These are phyloP conservation scores for Rhizopogon roseolus DNA, from an alignment of 768 basidiomycete species.

Conservation along the genomic window DNA sequence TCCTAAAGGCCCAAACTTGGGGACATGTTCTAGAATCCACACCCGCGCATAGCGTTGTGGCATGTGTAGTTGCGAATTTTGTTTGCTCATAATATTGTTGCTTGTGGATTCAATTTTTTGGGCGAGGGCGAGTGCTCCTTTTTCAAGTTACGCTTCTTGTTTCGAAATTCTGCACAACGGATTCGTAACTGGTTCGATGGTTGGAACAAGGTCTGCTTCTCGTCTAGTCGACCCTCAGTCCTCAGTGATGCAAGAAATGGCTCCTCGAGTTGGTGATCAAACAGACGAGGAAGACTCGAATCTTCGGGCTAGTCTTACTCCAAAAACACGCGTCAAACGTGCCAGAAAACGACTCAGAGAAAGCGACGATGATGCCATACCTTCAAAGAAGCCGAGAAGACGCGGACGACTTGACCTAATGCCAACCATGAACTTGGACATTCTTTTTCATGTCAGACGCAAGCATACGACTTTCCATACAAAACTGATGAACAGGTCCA, in stretches of 20 bases:
- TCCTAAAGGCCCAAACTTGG: too few relatives aligned
- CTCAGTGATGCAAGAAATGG: background rate
- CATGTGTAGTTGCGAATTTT: too few relatives aligned
- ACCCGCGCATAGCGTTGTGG: too few relatives aligned
- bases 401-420: slow-evolving; percentile 14
- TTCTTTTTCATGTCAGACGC: slow-evolving; percentile 3
- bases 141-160: too few relatives aligned
- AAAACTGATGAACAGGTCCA: background rate
- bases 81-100: too few relatives aligned
- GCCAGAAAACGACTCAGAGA: background rate
- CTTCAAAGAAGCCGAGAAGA: background rate
- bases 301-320: background rate
- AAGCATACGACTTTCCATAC: background rate
- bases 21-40: too few relatives aligned
- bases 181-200: background rate
- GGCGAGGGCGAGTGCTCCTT: slow-evolving; percentile 28
- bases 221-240: background rate
- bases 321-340: background rate
- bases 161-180: background rate
- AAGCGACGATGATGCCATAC: background rate
- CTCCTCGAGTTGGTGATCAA: background rate
- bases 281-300: background rate
- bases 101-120: slow-evolving; percentile 11
- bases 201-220: background rate
- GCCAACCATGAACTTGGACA: slow-evolving; percentile 22